Percentiles rank a stretch among this genome's conserved stretches.
These are phyloP conservation scores for Claviceps monticola DNA, from an alignment of 2,329 filamentous ascomycete genomes.

Conservation along the genomic window DNA sequence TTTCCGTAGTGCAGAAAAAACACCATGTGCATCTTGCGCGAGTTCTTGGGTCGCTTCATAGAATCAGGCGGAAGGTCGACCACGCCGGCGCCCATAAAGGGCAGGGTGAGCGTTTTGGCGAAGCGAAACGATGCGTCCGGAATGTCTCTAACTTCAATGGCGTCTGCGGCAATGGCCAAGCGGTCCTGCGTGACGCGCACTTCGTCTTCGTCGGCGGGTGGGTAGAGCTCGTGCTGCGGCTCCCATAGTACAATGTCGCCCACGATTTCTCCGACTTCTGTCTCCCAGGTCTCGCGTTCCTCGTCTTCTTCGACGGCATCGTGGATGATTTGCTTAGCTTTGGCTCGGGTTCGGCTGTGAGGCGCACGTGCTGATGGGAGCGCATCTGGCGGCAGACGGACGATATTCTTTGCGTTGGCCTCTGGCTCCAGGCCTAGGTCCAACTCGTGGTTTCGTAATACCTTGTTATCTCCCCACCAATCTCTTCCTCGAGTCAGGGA, in stretches of 20 bases:
- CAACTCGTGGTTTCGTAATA: slow-evolving; percentile 31
- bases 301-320: slow-evolving; percentile 33
- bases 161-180: slow-evolving; percentile 40
- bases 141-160: slow-evolving; percentile 44
- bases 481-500: slow-evolving; percentile 65
- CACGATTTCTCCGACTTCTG: slow-evolving; percentile 46
- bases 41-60: slow-evolving; percentile 82
- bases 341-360: slow-evolving; percentile 17
- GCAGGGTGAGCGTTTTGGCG: slow-evolving; percentile 70
- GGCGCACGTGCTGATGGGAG: slow-evolving; percentile 12
- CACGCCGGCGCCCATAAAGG: slow-evolving; percentile 81
- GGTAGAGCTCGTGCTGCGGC: slow-evolving; percentile 37
- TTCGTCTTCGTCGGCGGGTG: slow-evolving; percentile 40
- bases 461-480: slow-evolving; percentile 68
- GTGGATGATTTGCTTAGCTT: slow-evolving; percentile 16
- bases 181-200: slow-evolving; percentile 40
- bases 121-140: slow-evolving; percentile 66
- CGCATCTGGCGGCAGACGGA: slow-evolving; percentile 53
- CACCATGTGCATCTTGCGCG: slow-evolving; percentile 89
- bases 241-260: slow-evolving; percentile 54
- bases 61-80: slow-evolving; percentile 76
- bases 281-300: slow-evolving; percentile 57
- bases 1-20: slow-evolving; percentile 83
- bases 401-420: slow-evolving; percentile 56
- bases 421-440: slow-evolving; percentile 22